Evolutionary conservation across 495 filamentous ascomycete species (phyloP).

Genomic region (Xanthoparmelia taractica): DNA sequence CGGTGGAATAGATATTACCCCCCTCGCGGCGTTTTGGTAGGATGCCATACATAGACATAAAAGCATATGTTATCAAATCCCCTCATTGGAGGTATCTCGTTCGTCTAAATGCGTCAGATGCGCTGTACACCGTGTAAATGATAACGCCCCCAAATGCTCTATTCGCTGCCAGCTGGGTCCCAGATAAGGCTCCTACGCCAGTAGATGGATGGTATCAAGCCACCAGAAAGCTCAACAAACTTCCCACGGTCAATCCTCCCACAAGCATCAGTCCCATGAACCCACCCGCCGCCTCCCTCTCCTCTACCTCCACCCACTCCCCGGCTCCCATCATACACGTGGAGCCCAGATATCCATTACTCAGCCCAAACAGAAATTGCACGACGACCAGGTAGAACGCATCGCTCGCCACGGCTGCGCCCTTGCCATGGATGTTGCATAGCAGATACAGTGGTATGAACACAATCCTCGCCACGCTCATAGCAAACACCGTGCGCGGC

Average conservation of each 20-base stretch:
- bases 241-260: conserved; percentile 72
- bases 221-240: conserved; percentile 77
- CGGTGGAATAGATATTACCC: conserved; percentile 7
- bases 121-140: background rate
- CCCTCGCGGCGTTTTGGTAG: conserved; percentile 12
- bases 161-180: background rate
- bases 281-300: conserved; percentile 80
- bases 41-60: too few relatives aligned
- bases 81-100: background rate
- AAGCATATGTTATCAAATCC: background rate
- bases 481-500: conserved; percentile 54
- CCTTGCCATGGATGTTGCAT: conserved; percentile 66
- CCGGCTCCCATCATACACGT: conserved; percentile 85
- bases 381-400: conserved; percentile 80
- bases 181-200: too few relatives aligned
- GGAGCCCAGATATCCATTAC: conserved; percentile 78
- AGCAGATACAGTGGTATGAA: conserved; percentile 84
- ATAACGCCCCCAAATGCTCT: background rate
- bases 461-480: conserved; percentile 52
- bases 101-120: background rate
- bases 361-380: conserved; percentile 73
- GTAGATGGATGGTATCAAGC: conserved; percentile 26
- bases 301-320: conserved; percentile 66
- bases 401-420: conserved; percentile 68
- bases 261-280: conserved; percentile 92